Percentiles rank a stretch among this genome's conserved stretches.
phyloP scores from a whole-genome alignment of 1,284 basidiomycete species.

The Leccinum pachyderme region DNA sequence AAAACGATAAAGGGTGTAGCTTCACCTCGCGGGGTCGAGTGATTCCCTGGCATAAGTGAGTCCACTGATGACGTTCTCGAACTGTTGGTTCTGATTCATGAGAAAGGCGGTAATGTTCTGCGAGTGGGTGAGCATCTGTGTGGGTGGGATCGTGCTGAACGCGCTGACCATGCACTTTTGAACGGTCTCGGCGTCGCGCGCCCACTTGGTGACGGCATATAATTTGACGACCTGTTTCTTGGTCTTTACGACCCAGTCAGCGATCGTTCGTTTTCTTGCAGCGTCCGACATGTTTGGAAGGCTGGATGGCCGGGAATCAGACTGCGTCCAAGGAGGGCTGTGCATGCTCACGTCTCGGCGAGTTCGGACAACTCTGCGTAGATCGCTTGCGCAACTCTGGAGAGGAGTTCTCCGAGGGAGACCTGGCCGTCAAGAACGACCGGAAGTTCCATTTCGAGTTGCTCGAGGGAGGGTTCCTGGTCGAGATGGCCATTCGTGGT shows the following conservation, averaged over 20 bases:
- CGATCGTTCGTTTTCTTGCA: conserved; percentile 78
- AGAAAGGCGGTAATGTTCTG: conserved; percentile 84
- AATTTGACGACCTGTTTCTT: conserved; percentile 90
- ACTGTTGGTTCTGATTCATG: conserved; percentile 80
- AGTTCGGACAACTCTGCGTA: conserved; percentile 83
- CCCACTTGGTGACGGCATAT: conserved; percentile 83
- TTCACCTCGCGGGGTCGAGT: conserved; percentile 66
- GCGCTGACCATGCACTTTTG: conserved; percentile 77
- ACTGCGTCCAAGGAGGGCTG: not conserved
- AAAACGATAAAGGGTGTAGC: not conserved
- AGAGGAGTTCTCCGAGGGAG: conserved; percentile 71
- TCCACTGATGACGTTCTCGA: conserved; percentile 66
- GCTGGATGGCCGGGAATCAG: conserved; percentile 38
- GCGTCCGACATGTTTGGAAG: conserved; percentile 81
- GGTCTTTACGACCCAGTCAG: conserved; percentile 84
- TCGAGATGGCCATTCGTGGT: conserved; percentile 37
- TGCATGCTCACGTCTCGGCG: conserved; percentile 73
- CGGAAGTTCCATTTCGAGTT: conserved; percentile 74
- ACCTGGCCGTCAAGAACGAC: conserved; percentile 75
- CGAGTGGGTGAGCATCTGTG: conserved; percentile 4
- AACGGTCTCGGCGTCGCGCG: conserved; percentile 73
- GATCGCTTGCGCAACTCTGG: conserved; percentile 73
- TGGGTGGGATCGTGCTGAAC: not conserved
- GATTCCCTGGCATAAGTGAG: conserved; percentile 66
- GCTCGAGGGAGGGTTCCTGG: conserved; percentile 45